Base-by-base conservation (phyloP, 2,329 filamentous ascomycete genomes). In the Hymenotorrendiella dingleyae region DNA sequence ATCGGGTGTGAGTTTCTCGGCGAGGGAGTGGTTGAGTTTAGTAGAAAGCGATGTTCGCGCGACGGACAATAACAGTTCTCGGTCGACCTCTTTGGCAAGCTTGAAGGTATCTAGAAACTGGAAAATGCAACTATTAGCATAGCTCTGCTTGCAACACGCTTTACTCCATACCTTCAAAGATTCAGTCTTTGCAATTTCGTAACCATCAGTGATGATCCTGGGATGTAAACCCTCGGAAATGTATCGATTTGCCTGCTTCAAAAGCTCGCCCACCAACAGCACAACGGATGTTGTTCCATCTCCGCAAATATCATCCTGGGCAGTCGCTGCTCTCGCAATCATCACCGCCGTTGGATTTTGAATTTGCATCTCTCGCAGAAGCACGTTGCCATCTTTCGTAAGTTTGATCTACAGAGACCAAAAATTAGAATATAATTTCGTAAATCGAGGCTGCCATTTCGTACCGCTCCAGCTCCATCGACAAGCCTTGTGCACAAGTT, bases 271-370 rank as follows among this genome's bases (percentile, higher is more conserved):
- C 39, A 98, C 90, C 64, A 97, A 71, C 58, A 98, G 71, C 40
- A 98, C 93, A 22, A 96, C 91, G 35, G 89, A 96, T 30, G 93
- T 98, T 58, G 93, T 98, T 61, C 93, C 93, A 66, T 98, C 93
- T 61, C 93, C 93, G 57, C 88, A 94, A 58, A 98, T 98, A 61
- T 98, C 93, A 66, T 98, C 93, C 66, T 98, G 91, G 54, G 93
- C 93, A 27, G 93, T 98, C 45, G 93, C 93, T 59, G 91, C 89
- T 63, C 80, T 71, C 44, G 79, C 80, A 64, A 84, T 84, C 79
- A 84, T 84, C 50, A 93, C 93, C 54, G 93, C 93, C 26, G 93
- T 98, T 21, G 93, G 93, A 67, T 97, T 97, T 71, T 96, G 91
- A 64, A 97, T 97, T 80, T 97, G 90, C 80, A 84, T 84, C 65